Conservation (phyloP, 2,329 filamentous ascomycete species). For the Paecilomyces niveus region DNA sequence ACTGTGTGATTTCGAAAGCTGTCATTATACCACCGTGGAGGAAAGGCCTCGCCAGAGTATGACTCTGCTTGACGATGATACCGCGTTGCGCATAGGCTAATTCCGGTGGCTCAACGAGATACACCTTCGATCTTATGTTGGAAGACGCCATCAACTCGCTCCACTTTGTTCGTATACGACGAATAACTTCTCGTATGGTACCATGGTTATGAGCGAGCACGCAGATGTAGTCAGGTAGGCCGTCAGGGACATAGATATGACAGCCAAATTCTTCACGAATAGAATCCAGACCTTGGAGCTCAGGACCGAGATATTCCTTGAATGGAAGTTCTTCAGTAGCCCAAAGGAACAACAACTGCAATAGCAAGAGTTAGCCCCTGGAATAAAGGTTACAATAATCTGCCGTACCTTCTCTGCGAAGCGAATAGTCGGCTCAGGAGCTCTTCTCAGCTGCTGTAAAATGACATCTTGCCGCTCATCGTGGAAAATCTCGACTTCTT, state of each 20-base stretch:
- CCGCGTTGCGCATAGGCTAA: conserved; percentile 12
- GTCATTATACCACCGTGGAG: conserved; percentile 14
- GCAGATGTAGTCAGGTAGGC: conserved; percentile 22
- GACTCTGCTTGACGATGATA: conserved; percentile 17
- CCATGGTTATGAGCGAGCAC: conserved; percentile 24
- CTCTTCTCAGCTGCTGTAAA: conserved; percentile 18
- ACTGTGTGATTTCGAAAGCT: conserved; percentile 11
- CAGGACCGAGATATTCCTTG: conserved; percentile 32
- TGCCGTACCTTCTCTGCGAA: conserved; percentile 20
- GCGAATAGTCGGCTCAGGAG: conserved; percentile 12
- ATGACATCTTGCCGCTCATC: conserved; percentile 16
- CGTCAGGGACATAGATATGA: conserved; percentile 32
- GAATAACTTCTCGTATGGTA: conserved; percentile 30
- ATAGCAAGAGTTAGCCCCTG: not conserved
- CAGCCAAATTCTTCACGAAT: conserved; percentile 35
- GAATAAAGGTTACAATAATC: not conserved
- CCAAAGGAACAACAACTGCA: conserved; percentile 38
- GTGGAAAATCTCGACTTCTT: conserved; percentile 16
- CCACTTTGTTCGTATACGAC: conserved; percentile 20
- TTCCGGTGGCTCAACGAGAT: conserved; percentile 24
- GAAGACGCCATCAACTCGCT: conserved; percentile 19
- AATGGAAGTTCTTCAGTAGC: conserved; percentile 36
- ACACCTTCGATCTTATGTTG: conserved; percentile 24
- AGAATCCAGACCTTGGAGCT: conserved; percentile 38
- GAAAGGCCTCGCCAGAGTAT: conserved; percentile 11